Evolutionary conservation across 306 rosid genomes (phyloP).

Genomic region (Gleditsia sinensis): DNA sequence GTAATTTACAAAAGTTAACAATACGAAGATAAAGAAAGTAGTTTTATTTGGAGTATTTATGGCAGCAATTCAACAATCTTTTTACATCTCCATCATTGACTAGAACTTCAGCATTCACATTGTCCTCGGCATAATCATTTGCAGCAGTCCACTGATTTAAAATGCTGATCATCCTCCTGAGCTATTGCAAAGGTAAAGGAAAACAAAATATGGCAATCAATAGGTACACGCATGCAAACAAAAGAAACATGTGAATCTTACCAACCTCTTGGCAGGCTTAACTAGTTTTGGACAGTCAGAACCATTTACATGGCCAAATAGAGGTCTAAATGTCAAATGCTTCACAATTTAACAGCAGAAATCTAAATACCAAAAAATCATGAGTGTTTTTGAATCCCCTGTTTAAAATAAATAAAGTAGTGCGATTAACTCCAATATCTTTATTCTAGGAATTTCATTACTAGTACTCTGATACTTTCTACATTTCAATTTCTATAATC

Average conservation of each 20-base stretch:
- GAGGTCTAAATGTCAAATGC: not conserved
- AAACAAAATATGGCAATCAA: no score
- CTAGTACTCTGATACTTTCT: not conserved
- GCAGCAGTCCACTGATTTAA: slow-evolving; percentile 68
- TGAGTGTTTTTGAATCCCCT: not conserved
- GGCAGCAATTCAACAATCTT: slow-evolving; percentile 69
- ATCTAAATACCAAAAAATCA: not conserved
- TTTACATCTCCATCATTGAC: slow-evolving; percentile 40
- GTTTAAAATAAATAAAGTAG: slow-evolving; percentile 18
- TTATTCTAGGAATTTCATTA: slow-evolving; percentile 9
- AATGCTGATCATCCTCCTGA: slow-evolving; percentile 65
- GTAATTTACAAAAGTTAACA: slow-evolving; percentile 25
- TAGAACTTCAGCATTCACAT: slow-evolving; percentile 28
- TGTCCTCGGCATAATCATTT: slow-evolving; percentile 41
- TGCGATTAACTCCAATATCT: slow-evolving; percentile 14
- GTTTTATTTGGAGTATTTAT: slow-evolving; percentile 52
- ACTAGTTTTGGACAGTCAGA: not conserved
- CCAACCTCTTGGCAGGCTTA: not conserved
- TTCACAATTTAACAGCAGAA: not conserved
- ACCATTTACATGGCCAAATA: slow-evolving; percentile 6
- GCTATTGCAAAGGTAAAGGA: slow-evolving; percentile 63
- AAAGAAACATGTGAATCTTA: no score
- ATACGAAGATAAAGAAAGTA: not conserved
- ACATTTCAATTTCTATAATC: slow-evolving; percentile 21
- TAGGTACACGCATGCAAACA: no score